These are phyloP conservation scores for Paecilomyces sp. DNA, from an alignment of 2,329 filamentous ascomycete genomes.

Conservation along the genomic window DNA sequence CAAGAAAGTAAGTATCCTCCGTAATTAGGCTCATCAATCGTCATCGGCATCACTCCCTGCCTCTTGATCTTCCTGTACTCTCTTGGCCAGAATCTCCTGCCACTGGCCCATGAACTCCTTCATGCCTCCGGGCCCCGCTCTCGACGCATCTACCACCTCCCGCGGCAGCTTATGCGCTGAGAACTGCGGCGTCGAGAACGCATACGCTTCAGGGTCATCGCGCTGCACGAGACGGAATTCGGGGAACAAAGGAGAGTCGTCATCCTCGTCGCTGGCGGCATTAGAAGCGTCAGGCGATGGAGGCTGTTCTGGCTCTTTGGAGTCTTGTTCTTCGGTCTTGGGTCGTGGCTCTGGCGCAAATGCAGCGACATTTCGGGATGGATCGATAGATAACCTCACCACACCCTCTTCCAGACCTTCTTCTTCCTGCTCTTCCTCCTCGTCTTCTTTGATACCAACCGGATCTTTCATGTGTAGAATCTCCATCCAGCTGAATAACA, in stretches of 20 bases:
- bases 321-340: slow-evolving; percentile 19
- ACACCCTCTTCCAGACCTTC: slow-evolving; percentile 20
- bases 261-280: slow-evolving; percentile 39
- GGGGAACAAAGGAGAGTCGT: slow-evolving; percentile 49
- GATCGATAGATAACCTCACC: slow-evolving; percentile 25
- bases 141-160: slow-evolving; percentile 71
- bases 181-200: slow-evolving; percentile 78
- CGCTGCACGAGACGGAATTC: slow-evolving; percentile 77
- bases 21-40: slow-evolving; percentile 1
- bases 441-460: slow-evolving; percentile 28
- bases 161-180: slow-evolving; percentile 92
- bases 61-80: slow-evolving; percentile 31
- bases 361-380: neutral
- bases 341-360: slow-evolving; percentile 4
- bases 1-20: neutral
- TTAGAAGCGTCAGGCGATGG: slow-evolving; percentile 38
- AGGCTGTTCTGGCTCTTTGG: slow-evolving; percentile 24
- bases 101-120: slow-evolving; percentile 72
- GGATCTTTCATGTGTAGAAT: slow-evolving; percentile 60
- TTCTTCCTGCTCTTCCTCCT: slow-evolving; percentile 17
- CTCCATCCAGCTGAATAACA: slow-evolving; percentile 87
- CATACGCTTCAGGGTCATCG: slow-evolving; percentile 82
- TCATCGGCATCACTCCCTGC: slow-evolving; percentile 27
- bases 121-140: slow-evolving; percentile 65
- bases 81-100: slow-evolving; percentile 51